Base-by-base conservation (phyloP, 2,329 filamentous ascomycete species). In the Beauveria asiatica region DNA sequence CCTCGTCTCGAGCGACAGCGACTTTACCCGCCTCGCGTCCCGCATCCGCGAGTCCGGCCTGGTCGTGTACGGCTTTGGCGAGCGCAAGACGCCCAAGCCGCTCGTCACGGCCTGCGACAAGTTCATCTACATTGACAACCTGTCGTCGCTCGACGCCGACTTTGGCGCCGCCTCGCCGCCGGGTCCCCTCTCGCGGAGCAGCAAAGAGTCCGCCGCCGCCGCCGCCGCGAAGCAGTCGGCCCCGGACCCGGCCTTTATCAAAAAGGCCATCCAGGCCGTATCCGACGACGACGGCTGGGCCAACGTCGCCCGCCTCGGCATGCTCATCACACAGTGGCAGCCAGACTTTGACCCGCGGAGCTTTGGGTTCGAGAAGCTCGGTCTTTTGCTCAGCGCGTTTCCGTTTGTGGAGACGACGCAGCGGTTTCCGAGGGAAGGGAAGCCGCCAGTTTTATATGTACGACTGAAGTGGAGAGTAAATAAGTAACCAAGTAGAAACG, bases 1-100 rank as follows among this genome's bases (percentile, higher is more conserved):
- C 5, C 63, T 72, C 41, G 66, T 73, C 1, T 72, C 71, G 0
- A 73, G 70, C 57, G 70, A 73, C 55, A 73, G 71, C 59, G 72
- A 74, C 61, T 74, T 73, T 19, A 73, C 71, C 4, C 65, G 71
- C 0, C 65, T 74, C 1, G 72, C 72, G 1, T 67, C 68, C 0
- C 64, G 72, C 1, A 73, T 74, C 33, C 68, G 72, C 0, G 71
- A 65, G 62, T 68, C 69, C 5, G 70, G 69, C 1, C 65, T 71
- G 4, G 54, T 66, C n/a, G 69, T 72, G 5, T 72, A 73, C 49
- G 72, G 72, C 2, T 73, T 67, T n/a, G 71, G 72, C 6, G 67
- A 70, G 49, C 59, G 63, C 3, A 70, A 70, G 62, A 72, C 72
- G 1, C 70, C 71, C 0, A 62, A 65, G 44, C 67, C 72, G 0